Evolutionary conservation across 805 yeast genomes (phyloP).

Genomic region (Vanderwaltozyma polyspora): DNA sequence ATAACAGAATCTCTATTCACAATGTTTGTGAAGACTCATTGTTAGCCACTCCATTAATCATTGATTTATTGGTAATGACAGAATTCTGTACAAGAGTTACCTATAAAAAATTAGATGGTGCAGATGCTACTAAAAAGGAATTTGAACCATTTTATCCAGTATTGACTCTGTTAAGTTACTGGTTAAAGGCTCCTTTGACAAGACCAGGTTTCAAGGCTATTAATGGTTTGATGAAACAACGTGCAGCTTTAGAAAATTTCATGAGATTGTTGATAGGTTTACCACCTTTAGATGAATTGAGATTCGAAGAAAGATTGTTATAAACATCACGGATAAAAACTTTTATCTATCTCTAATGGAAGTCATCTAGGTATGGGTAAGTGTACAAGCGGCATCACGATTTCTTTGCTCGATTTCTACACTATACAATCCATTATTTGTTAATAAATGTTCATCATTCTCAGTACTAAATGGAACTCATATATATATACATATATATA

Average conservation of each 20-base stretch:
- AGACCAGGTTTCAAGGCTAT: conserved; percentile 85
- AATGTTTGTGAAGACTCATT: conserved; percentile 94
- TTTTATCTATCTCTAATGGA: too few relatives aligned
- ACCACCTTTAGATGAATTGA: conserved; percentile 80
- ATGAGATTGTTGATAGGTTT: conserved; percentile 82
- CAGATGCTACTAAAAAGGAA: conserved; percentile 28
- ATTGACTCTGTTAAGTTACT: conserved; percentile 76
- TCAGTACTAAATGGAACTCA: too few relatives aligned
- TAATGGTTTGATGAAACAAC: conserved; percentile 90
- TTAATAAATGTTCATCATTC: too few relatives aligned
- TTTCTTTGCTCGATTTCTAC: too few relatives aligned
- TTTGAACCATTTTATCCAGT: conserved; percentile 72
- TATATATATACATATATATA: too few relatives aligned
- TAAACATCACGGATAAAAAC: too few relatives aligned
- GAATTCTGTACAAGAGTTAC: conserved; percentile 83
- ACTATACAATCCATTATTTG: too few relatives aligned
- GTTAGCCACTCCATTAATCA: conserved; percentile 87
- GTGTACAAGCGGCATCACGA: too few relatives aligned
- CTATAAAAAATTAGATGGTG: conserved; percentile 44
- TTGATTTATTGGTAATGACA: conserved; percentile 80
- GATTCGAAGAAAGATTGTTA: conserved; percentile 75
- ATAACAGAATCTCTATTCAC: conserved; percentile 85
- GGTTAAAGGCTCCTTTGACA: conserved; percentile 94
- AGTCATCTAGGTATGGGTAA: too few relatives aligned
- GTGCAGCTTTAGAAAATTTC: conserved; percentile 83